Evolutionary conservation across 495 filamentous ascomycete species (phyloP), one percentile per base, ranked within the genome.

Genomic region (Podospora pseudoanserina): DNA sequence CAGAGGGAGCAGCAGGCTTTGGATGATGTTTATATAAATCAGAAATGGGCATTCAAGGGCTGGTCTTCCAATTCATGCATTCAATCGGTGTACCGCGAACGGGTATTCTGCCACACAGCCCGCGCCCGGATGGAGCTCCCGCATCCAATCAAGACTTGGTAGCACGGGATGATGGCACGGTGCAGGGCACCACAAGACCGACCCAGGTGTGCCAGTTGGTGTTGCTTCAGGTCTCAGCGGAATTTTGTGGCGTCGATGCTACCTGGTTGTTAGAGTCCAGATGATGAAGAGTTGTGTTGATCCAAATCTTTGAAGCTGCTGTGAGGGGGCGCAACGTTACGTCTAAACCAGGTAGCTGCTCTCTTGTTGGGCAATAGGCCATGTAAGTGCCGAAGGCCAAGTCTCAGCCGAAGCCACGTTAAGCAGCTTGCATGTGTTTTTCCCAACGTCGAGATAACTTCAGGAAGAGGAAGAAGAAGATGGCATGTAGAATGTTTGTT

Each of bases 281-380:
- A 49, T 49, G 39, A 13, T 49, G 4, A 6, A 13, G 26, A 44
- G 58, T 15, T 16, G 26, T 61, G 70, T 39, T 64, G 66, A 71
- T 68, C 69, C 34, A 63, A 68, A 65, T 65, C 49, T 34, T 49
- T 13, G 61, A 60, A 59, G 23, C 26, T 65, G 54, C 54, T 58
- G 2, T 54, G 9, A 18, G 53, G 58, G 67, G 67, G 73, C 75
- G 73, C 71, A 76, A 77, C 75, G 73, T 73, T 77, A 77, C 75
- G 65, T 69, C 72, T 65, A 34, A 11, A 13, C 39, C 13, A 49
- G 39, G 2, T 49, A 39, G 34, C 11, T 39, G 26, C 59, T 53
- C 23, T 18, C 34, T 23, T 26, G 27, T 30, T 30, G 3, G 11
- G 34, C 34, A 11, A 57, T 23, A 57, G 54, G 9, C 55, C n/a